A percentile compares a stretch with the other conserved stretches of the same genome.
Conservation (phyloP, 1,139 yeast species). For the Hemisphaericaspora xylofermentans region DNA sequence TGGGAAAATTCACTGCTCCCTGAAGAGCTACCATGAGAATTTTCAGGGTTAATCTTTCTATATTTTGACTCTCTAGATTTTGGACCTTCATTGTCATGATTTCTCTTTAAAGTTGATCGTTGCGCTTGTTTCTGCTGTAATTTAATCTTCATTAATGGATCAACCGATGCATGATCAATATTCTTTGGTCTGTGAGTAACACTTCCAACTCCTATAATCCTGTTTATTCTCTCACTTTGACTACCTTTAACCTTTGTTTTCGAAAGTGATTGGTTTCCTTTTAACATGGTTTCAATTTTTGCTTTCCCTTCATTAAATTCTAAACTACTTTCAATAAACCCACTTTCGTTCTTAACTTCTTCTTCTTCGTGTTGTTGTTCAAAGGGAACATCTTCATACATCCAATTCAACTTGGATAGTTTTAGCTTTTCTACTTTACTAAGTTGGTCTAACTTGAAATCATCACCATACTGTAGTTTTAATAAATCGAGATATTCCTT, state of each 20-base stretch:
- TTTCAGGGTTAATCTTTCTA: constrained; percentile 6
- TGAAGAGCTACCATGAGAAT: constrained; percentile 7
- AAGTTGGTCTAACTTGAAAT: constrained; percentile 25
- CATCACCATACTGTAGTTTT: constrained; percentile 48
- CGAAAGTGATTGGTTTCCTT: constrained; percentile 19
- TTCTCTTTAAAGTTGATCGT: constrained; percentile 4
- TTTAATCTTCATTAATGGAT: constrained; percentile 55
- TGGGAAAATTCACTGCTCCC: neutral
- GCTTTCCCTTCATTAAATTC: constrained; percentile 37
- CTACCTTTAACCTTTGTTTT: constrained; percentile 9
- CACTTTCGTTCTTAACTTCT: constrained; percentile 21
- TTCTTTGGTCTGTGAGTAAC: constrained; percentile 13
- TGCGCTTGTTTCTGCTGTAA: constrained; percentile 29
- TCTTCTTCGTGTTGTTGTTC: constrained; percentile 12
- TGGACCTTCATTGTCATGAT: constrained; percentile 7
- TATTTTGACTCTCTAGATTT: neutral
- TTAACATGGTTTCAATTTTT: constrained; percentile 33
- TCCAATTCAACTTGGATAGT: constrained; percentile 70
- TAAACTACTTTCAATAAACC: constrained; percentile 34
- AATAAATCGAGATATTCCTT: constrained; percentile 60
- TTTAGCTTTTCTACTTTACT: constrained; percentile 43
- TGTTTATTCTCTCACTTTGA: constrained; percentile 15
- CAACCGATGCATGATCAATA: constrained; percentile 36
- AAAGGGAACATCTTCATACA: constrained; percentile 58
- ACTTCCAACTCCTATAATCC: constrained; percentile 17